Evolutionary conservation across 192 early-diverging fungal genomes (phyloP), one percentile per base, ranked within the genome.

Genomic region (Phlyctochytrium bullatum): DNA sequence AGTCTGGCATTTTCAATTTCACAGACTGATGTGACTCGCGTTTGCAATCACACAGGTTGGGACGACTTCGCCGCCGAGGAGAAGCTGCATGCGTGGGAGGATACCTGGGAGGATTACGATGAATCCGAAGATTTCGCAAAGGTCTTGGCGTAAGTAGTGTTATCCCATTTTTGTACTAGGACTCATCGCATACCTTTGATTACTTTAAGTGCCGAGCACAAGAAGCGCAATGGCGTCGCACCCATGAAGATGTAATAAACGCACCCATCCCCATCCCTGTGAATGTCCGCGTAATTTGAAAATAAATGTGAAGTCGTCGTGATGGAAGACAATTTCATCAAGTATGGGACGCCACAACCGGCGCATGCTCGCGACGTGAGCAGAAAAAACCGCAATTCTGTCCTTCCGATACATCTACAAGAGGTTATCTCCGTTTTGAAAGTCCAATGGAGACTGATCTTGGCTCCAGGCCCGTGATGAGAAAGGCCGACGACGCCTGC

Each of bases 401-500:
- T 66, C 53, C 71, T 83, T 20, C 83, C 83, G 3, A 52, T 84
- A 17, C 71, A 70, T 54, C 47, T 78, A 36, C 83, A 84, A 62
- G 83, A 83, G 72, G 80, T 81, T 47, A 27, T 57, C 16, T 20
- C 17, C 4, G 52, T n/a, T 12, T n/a, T 50, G n/a, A 10, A 14
- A 14, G 10, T 50, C n/a, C n/a, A 50, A 10, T 50, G 12, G 12
- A n/a, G 10, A n/a, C 10, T 50, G n/a, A 10, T 50, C n/a, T 50
- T 50, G 10, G 27, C 16, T 66, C 60, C 40, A 78, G 72, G 70
- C 65, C 1, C 77, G 80, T 14, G 77, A 79, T 64, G 77, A 79
- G 65, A 77, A 89, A 36, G 93, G 92, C 14, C 79, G 89, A 25
- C 82, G 89, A 59, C 78, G 94, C 35, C 87, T 96, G 52, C 93